phyloP scores from a whole-genome alignment of 176 grass and related monocot species.

The Cocos nucifera region DNA sequence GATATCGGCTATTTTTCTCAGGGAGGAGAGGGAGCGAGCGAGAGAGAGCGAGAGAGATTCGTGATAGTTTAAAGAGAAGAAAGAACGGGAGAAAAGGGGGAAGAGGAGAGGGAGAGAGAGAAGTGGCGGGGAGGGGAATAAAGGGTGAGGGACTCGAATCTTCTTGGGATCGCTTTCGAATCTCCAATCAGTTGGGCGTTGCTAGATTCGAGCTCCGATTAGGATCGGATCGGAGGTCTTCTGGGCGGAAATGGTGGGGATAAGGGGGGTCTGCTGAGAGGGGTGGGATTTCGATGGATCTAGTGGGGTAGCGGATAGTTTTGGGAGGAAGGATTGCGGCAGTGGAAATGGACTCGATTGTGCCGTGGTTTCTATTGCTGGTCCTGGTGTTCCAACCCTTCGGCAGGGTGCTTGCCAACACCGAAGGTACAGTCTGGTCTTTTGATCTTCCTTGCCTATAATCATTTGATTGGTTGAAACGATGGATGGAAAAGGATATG shows the following conservation, averaged over 20 bases:
- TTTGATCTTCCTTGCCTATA: too few species aligned
- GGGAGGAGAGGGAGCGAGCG: slow-evolving; percentile 1
- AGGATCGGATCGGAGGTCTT: slow-evolving; percentile 6
- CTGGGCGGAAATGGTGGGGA: slow-evolving; percentile 36
- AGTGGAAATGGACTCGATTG: not conserved
- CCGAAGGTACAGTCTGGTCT: slow-evolving; percentile 42
- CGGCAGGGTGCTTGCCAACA: slow-evolving; percentile 65
- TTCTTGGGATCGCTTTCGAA: slow-evolving; percentile 20
- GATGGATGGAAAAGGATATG: too few species aligned
- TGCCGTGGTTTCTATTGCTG: slow-evolving; percentile 22
- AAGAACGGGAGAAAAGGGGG: slow-evolving; percentile 4
- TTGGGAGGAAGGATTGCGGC: slow-evolving; percentile 18
- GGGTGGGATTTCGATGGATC: slow-evolving; percentile 10
- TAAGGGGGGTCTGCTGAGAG: slow-evolving; percentile 27
- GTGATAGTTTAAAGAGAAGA: not conserved
- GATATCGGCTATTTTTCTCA: not conserved
- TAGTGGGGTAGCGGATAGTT: slow-evolving; percentile 13
- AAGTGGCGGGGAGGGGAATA: slow-evolving; percentile 6
- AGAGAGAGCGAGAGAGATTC: slow-evolving; percentile 15
- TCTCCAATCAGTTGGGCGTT: slow-evolving; percentile 3
- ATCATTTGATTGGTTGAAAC: too few species aligned
- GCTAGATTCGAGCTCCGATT: not conserved
- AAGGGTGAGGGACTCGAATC: slow-evolving; percentile 18
- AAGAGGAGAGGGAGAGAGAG: not conserved
- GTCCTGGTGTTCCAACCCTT: slow-evolving; percentile 37